Conservation (phyloP, 768 basidiomycete genomes). For the Suillus decipiens region DNA sequence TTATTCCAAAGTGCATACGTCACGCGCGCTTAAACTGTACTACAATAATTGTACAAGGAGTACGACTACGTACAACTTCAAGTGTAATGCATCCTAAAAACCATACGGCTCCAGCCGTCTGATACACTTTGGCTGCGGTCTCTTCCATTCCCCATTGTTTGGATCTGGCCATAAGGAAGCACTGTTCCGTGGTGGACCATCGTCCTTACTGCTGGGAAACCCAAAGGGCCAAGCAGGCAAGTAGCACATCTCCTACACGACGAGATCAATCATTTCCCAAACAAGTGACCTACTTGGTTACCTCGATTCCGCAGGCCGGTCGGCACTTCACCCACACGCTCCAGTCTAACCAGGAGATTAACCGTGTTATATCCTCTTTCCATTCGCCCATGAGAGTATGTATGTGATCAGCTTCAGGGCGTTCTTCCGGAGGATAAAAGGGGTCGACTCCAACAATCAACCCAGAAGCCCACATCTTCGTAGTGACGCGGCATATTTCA, state of each 20-base stretch:
- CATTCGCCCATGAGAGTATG: constrained; percentile 13
- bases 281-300: not conserved
- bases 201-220: constrained; percentile 1
- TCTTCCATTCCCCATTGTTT: constrained; percentile 21
- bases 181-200: not conserved
- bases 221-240: constrained; percentile 26
- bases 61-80: not conserved
- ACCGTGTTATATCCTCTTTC: constrained; percentile 11
- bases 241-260: constrained; percentile 28
- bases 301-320: constrained; percentile 17
- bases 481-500: constrained; percentile 21
- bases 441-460: constrained; percentile 15
- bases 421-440: not conserved
- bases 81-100: not conserved
- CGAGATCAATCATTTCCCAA: not conserved
- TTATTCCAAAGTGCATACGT: not conserved
- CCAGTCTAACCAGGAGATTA: constrained; percentile 27
- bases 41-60: not conserved
- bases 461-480: constrained; percentile 22
- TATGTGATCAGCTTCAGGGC: constrained; percentile 1
- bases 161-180: not conserved
- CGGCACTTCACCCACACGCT: constrained; percentile 24
- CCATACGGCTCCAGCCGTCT: constrained; percentile 16
- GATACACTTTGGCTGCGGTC: constrained; percentile 27
- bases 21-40: not conserved